These are phyloP conservation scores for Tephrocybe sp. DNA, from an alignment of 768 basidiomycete species.

Conservation along the genomic window DNA sequence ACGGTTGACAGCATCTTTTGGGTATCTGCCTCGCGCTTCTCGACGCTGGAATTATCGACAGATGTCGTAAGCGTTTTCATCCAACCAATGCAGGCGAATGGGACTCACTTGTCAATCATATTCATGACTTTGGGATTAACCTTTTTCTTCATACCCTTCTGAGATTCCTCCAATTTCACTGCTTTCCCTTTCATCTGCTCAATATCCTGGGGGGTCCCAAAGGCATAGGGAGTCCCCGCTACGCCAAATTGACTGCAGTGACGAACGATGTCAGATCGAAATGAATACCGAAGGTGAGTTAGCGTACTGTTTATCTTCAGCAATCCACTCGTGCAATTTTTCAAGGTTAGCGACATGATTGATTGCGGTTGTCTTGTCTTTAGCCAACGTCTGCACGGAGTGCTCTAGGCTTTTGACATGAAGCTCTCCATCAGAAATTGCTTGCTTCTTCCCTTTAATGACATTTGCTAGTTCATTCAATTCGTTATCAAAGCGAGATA, in stretches of 20 bases:
- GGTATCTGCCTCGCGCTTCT: slow-evolving; percentile 86
- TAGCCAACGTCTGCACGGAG: slow-evolving; percentile 56
- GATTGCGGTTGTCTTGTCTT: slow-evolving; percentile 58
- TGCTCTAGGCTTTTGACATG: slow-evolving; percentile 66
- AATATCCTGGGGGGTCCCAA: slow-evolving; percentile 60
- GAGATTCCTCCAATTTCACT: slow-evolving; percentile 69
- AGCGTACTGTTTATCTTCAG: slow-evolving; percentile 80
- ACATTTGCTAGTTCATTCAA: slow-evolving; percentile 77
- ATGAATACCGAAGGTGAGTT: background rate
- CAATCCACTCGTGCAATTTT: slow-evolving; percentile 85
- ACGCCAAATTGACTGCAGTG: slow-evolving; percentile 76
- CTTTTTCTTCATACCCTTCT: slow-evolving; percentile 91
- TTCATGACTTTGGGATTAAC: slow-evolving; percentile 94
- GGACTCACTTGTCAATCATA: slow-evolving; percentile 86
- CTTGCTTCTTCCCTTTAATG: slow-evolving; percentile 79
- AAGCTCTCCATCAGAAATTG: slow-evolving; percentile 65
- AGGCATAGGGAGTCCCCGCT: slow-evolving; percentile 78
- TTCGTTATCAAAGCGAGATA: slow-evolving; percentile 87
- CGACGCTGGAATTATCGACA: slow-evolving; percentile 54
- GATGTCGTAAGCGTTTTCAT: background rate
- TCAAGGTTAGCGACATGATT: slow-evolving; percentile 66
- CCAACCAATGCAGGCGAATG: background rate
- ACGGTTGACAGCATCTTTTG: slow-evolving; percentile 89
- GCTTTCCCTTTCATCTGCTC: slow-evolving; percentile 57
- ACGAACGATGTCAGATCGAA: background rate